Evolutionary conservation across 768 basidiomycete species (phyloP), one percentile per base, ranked within the genome.

Genomic region (Lepiota brunneoincarnata): DNA sequence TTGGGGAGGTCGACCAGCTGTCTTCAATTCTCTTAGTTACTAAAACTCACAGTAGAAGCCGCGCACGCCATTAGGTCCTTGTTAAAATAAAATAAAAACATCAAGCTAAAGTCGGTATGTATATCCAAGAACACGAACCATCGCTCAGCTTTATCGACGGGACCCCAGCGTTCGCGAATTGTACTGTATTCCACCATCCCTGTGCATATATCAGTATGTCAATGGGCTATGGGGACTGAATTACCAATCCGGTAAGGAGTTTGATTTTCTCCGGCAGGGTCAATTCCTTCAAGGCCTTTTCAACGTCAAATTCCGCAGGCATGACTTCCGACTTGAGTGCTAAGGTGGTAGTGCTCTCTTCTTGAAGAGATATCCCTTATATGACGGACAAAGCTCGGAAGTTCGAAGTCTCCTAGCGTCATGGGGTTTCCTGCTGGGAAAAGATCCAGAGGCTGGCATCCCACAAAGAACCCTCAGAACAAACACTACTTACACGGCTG

Each of bases 61-160:
- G 17, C 78, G 71, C 47, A 76, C 73, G 40, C 79, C 79, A 57
- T 80, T 80, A 0, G 79, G 78, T 10, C 78, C 78, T 75, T 37
- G 26, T 35, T 15, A 7, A 34, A n/a, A n/a, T n/a, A n/a, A n/a
- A n/a, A n/a, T n/a, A n/a, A 35, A 20, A 11, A 58, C 12, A 28
- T 37, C 42, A 24, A 20, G 20, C 37, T 23, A 26, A 39, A 14
- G 49, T 17, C 36, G 7, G n/a, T 40, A 14, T 20, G 18, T 31
- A 11, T 39, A 36, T 17, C n/a, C 6, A 43, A 35, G 7, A 44
- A 53, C 58, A 17, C 58, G 14, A 9, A 76, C 77, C 79, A 61
- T 80, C 78, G 56, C 75, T 78, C 63, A 79, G 67, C 40, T 77
- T 65, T 59, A 78, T 68, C 5, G 76, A 69, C 2, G 70, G 72